Conservation (phyloP, 345 rosid species). For the Populus nigra region DNA sequence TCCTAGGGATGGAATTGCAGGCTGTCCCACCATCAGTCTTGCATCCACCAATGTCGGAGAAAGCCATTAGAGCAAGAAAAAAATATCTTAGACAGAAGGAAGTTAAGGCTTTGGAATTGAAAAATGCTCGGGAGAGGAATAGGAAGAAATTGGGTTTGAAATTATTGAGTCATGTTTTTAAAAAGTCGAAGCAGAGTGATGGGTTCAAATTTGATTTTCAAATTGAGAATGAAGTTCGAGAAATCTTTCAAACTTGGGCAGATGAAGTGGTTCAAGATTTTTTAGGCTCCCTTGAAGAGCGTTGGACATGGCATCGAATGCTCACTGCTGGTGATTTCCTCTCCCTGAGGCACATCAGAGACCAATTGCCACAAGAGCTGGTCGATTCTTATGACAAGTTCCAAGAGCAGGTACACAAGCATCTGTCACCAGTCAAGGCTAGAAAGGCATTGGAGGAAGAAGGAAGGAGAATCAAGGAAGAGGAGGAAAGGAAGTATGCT, state of each 20-base stretch:
- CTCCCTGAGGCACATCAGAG: conserved; percentile 66
- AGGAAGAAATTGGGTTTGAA: conserved; percentile 75
- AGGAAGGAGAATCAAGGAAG: conserved; percentile 59
- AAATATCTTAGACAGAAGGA: conserved; percentile 87
- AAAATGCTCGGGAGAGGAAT: conserved; percentile 79
- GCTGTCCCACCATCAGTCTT: conserved; percentile 85
- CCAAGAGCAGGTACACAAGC: conserved; percentile 72
- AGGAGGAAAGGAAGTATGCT: conserved; percentile 62
- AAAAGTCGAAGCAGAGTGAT: conserved; percentile 63
- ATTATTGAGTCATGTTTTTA: conserved; percentile 59
- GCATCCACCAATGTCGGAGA: conserved; percentile 76
- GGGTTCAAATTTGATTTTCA: conserved; percentile 51
- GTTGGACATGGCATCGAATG: conserved; percentile 72
- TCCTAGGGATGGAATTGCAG: conserved; percentile 83
- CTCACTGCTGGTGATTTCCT: conserved; percentile 84
- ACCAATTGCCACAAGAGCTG: conserved; percentile 70
- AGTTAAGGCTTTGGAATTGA: conserved; percentile 66
- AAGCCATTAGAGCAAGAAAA: conserved; percentile 80
- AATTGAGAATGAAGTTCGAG: conserved; percentile 63
- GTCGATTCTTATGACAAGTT: conserved; percentile 76
- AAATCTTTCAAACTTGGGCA: conserved; percentile 67
- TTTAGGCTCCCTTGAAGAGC: conserved; percentile 72
- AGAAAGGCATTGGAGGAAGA: conserved; percentile 61
- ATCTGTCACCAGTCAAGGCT: conserved; percentile 60
- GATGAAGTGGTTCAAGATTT: conserved; percentile 72